phyloP scores from a whole-genome alignment of 495 filamentous ascomycete species.

The Neurospora discreta region DNA sequence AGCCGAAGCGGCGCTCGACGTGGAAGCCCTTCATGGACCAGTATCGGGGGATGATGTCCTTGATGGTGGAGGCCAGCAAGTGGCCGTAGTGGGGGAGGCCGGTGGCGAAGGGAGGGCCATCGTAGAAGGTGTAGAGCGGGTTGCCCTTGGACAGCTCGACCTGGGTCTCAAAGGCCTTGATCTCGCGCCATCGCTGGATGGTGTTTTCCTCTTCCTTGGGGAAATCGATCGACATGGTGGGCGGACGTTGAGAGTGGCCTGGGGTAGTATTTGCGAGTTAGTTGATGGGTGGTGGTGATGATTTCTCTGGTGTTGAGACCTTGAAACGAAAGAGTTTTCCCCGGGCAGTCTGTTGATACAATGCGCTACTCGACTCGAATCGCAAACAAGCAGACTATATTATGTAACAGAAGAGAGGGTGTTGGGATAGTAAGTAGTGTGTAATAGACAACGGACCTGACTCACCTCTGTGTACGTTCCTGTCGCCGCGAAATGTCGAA shows the following conservation, averaged over 20 bases:
- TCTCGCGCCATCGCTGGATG: conserved; percentile 75
- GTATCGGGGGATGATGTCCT: conserved; percentile 92
- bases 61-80: conserved; percentile 90
- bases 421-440: neutral
- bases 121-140: conserved; percentile 73
- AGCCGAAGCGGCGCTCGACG: conserved; percentile 60
- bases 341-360: neutral
- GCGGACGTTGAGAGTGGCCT: neutral
- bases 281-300: neutral
- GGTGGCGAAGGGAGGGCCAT: conserved; percentile 50
- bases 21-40: conserved; percentile 96
- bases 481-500: neutral
- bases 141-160: conserved; percentile 47
- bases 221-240: conserved; percentile 77
- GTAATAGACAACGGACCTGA: neutral
- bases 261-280: neutral
- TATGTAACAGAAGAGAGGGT: neutral
- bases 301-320: neutral
- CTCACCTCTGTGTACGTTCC: neutral
- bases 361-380: neutral
- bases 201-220: conserved; percentile 78
- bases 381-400: neutral
- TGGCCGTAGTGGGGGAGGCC: conserved; percentile 93
- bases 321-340: neutral
- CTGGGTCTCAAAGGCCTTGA: conserved; percentile 66